Percentiles rank a stretch among this genome's conserved stretches.
Conservation (phyloP, 176 grass and related monocot genomes). For the Oryza meridionalis region DNA sequence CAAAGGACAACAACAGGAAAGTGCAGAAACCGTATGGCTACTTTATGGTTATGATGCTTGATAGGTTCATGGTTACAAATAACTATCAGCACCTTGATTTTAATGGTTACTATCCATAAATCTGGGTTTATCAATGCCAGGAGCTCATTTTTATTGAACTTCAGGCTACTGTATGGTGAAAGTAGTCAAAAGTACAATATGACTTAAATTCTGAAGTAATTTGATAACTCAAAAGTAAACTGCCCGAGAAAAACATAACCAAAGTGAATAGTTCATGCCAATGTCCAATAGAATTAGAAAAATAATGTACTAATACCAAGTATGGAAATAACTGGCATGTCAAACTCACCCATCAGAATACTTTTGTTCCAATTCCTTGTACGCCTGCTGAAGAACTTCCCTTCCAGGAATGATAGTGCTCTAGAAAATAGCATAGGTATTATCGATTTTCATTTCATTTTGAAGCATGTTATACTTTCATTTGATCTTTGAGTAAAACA, state of each 20-base stretch:
- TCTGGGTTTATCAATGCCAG: not conserved
- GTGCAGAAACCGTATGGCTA: not conserved
- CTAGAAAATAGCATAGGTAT: conserved; percentile 47
- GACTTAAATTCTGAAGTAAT: conserved; percentile 1
- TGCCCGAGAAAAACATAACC: not conserved
- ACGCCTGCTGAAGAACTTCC: conserved; percentile 65
- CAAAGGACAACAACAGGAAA: not conserved
- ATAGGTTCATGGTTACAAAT: conserved; percentile 19
- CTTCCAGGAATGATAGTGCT: conserved; percentile 78
- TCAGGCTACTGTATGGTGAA: not conserved
- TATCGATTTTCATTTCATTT: conserved; percentile 17
- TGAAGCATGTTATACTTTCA: not conserved
- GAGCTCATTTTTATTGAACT: conserved; percentile 7
- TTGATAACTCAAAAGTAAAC: conserved; percentile 1
- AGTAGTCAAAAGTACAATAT: not conserved
- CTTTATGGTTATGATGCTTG: conserved; percentile 11
- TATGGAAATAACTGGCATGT: not conserved
- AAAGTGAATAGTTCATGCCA: conserved; percentile 1
- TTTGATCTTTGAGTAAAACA: conserved; percentile 19
- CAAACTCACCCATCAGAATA: conserved; percentile 80
- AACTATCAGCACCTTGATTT: not conserved
- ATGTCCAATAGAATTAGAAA: not conserved
- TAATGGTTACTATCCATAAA: conserved; percentile 1
- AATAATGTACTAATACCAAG: not conserved
- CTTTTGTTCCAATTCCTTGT: conserved; percentile 84